phyloP scores from a whole-genome alignment of 257 asterid species.

The Nemophila menziesii region DNA sequence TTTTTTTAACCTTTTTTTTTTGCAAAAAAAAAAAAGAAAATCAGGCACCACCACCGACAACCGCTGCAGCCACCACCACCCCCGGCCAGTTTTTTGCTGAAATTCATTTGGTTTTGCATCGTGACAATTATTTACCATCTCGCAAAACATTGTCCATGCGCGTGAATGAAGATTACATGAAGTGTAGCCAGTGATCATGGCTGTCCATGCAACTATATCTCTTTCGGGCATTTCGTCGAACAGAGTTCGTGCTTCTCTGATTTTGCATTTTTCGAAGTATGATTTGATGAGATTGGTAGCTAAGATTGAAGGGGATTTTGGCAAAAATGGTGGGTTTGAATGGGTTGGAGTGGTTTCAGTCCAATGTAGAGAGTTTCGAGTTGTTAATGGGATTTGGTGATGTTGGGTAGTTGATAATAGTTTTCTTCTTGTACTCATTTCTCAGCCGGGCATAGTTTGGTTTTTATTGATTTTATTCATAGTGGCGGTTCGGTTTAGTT shows the following conservation, averaged over 20 bases:
- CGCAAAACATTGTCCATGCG: conserved; percentile 50
- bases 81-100: too few species aligned
- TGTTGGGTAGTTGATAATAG: conserved; percentile 6
- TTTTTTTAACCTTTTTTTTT: too few species aligned
- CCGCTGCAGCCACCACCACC: too few species aligned
- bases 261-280: conserved; percentile 40
- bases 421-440: conserved; percentile 38
- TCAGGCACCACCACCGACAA: too few species aligned
- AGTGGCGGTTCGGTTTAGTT: too few species aligned
- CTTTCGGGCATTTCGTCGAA: conserved; percentile 85
- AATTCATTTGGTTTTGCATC: conserved; percentile 61
- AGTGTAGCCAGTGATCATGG: conserved; percentile 71
- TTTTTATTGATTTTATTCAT: too few species aligned
- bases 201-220: conserved; percentile 84
- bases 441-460: too few species aligned
- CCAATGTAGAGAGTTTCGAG: conserved; percentile 19
- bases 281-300: conserved; percentile 56
- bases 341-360: conserved; percentile 10
- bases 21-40: too few species aligned
- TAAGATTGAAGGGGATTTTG: conserved; percentile 43
- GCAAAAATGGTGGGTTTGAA: conserved; percentile 26
- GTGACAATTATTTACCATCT: conserved; percentile 29
- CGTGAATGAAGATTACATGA: conserved; percentile 32
- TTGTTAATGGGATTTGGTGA: conserved; percentile 23
- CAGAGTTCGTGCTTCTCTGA: conserved; percentile 52